These are phyloP conservation scores for Chamaenerion angustifolium DNA, from an alignment of 345 rosid genomes.

Conservation along the genomic window DNA sequence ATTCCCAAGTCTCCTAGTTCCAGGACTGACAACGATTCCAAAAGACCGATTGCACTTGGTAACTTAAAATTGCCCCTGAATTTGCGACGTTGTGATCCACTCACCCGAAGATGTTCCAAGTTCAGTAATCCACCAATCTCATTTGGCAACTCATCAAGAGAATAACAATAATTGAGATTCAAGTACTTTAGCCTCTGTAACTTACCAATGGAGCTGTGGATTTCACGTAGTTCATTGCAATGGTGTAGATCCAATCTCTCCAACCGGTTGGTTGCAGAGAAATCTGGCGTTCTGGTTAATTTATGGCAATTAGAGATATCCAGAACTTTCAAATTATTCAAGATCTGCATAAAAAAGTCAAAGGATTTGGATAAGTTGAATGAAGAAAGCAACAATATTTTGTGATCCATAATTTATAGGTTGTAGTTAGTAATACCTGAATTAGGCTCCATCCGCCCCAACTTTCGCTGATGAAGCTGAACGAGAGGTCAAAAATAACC, in stretches of 20 bases:
- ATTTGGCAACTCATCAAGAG: background rate
- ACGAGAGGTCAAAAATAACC: constrained; percentile 1
- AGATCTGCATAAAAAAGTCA: background rate
- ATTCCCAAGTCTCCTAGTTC: background rate
- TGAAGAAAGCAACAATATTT: too few species aligned
- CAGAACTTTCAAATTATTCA: background rate
- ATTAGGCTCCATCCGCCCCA: constrained; percentile 5
- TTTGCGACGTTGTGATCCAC: background rate
- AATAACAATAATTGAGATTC: background rate
- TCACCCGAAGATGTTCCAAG: background rate
- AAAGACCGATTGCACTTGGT: too few species aligned
- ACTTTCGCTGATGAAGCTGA: background rate
- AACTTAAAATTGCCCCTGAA: background rate
- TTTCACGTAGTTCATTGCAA: background rate
- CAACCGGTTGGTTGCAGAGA: background rate
- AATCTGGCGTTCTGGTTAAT: background rate
- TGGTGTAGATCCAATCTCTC: background rate
- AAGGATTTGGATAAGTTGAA: too few species aligned
- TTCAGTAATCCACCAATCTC: background rate
- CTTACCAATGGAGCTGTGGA: background rate
- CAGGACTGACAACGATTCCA: too few species aligned
- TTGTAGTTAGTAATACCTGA: background rate
- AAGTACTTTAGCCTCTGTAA: background rate
- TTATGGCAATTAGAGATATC: background rate
- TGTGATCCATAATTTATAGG: too few species aligned